Evolutionary conservation across 108 stramenopile species (phyloP), one percentile per base, ranked within the genome.

Genomic region (Bacterosira constricta): DNA sequence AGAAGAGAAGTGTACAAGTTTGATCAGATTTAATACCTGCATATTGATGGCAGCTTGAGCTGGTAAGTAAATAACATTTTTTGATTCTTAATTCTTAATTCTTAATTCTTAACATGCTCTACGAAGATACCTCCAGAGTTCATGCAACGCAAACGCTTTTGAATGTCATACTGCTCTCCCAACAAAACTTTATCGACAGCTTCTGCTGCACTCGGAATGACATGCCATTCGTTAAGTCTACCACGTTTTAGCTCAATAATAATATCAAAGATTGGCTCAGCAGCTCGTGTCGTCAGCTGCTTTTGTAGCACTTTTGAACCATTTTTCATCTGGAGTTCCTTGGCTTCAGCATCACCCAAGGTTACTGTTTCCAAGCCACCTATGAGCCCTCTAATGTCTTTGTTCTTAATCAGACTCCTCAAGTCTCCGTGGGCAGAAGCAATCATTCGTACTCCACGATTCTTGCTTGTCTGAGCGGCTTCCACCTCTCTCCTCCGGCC

Each of bases 371-470:
- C 55, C 3, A 86, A 34, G 10, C 87, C 87, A 1, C 90, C 90
- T 0, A 88, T 42, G 15, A 90, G 50, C 4, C 83, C 85, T 31
- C 36, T 36, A 0, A 90, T 70, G 10, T 88, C 70, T 18, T 41
- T 29, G 59, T 90, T 90, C 45, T 77, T 64, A 4, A 90, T 35
- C 1, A 90, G 47, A 21, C 50, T 52, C 0, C 82, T 63, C 10
- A 88, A 66, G 56, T 81, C 70, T 15, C 90, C 90, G 57, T 90
- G 90, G 10, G 90, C 90, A 6, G 83, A 85, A 17, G 86, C 90
- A 46, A 90, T 69, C 52, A 90, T 37, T 41, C 87, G 83, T 25
- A 88, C 86, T 5, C 85, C 87, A 11, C 90, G 72, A 38, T 86
- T 60, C 38, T 77, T 75, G 38, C 47, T 34, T 26, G 85, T 86